Percentiles rank a stretch among this genome's conserved stretches.
These are phyloP conservation scores for Pulveroboletus sp. DNA, from an alignment of 768 basidiomycete genomes.

Conservation along the genomic window DNA sequence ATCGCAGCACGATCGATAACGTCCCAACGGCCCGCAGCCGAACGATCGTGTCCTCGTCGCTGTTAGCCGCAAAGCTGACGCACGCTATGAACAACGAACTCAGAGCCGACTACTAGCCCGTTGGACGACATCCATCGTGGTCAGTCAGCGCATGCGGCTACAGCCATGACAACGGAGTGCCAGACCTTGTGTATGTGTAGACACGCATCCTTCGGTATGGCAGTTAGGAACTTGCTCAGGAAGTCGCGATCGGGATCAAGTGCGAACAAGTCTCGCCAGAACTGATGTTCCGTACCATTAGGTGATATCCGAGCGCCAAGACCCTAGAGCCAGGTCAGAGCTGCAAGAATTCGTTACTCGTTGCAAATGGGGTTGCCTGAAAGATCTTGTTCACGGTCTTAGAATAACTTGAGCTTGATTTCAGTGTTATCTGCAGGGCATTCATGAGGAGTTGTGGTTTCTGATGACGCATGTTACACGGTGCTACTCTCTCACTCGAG, in stretches of 20 bases:
- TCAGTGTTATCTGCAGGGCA: constrained; percentile 9
- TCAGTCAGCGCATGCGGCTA: constrained; percentile 7
- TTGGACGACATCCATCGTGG: constrained; percentile 7
- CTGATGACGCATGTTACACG: not conserved
- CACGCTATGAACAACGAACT: constrained; percentile 44
- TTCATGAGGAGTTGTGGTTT: constrained; percentile 12
- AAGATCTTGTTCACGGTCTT: constrained; percentile 46
- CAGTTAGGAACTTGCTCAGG: constrained; percentile 37
- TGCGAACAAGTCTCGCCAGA: constrained; percentile 51
- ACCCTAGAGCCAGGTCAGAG: constrained; percentile 31
- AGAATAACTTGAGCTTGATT: constrained; percentile 45
- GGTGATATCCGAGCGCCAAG: constrained; percentile 40
- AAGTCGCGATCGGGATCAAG: constrained; percentile 49
- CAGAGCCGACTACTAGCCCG: constrained; percentile 46
- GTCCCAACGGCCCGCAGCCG: constrained; percentile 47
- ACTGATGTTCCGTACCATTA: constrained; percentile 38
- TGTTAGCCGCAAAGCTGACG: constrained; percentile 35
- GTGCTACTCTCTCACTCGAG: not conserved
- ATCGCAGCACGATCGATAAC: constrained; percentile 42
- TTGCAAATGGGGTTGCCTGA: constrained; percentile 26
- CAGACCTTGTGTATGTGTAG: constrained; percentile 49
- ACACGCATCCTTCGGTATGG: constrained; percentile 46
- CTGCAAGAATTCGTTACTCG: not conserved
- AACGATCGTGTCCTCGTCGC: constrained; percentile 13
- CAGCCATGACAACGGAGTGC: not conserved